Conservation (phyloP, 768 basidiomycete species). For the Suillus sp. region DNA sequence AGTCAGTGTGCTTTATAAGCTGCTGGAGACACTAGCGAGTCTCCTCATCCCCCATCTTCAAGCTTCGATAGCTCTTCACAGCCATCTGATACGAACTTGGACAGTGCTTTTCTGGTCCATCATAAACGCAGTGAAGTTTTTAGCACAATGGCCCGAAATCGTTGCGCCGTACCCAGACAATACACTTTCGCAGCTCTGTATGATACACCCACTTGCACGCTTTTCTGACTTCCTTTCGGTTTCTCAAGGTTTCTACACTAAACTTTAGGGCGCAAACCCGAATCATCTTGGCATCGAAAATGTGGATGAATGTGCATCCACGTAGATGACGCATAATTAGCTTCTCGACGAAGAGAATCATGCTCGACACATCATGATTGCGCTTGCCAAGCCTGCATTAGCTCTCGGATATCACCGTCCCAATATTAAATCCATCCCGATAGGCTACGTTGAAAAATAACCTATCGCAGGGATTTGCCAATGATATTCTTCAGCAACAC, state of each 20-base stretch:
- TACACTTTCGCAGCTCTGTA: background rate
- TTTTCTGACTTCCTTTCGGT: background rate
- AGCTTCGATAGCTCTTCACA: too few species aligned
- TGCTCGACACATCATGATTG: conserved; percentile 67
- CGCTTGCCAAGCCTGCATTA: conserved; percentile 52
- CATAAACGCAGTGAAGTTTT: background rate
- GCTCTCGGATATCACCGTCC: conserved; percentile 50
- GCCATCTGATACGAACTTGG: too few species aligned
- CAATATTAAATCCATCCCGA: conserved; percentile 45
- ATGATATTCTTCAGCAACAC: conserved; percentile 33
- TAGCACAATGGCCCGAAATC: background rate
- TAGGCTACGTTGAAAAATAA: conserved; percentile 39
- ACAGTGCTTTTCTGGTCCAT: too few species aligned
- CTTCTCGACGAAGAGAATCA: conserved; percentile 39
- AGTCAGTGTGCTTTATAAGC: too few species aligned
- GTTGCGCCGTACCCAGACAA: background rate
- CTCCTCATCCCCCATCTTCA: too few species aligned
- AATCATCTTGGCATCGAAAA: conserved; percentile 36
- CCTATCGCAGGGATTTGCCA: conserved; percentile 27
- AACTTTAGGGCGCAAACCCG: background rate
- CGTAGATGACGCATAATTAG: conserved; percentile 29
- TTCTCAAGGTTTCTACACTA: background rate
- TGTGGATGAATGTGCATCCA: conserved; percentile 38
- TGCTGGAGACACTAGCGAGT: too few species aligned
- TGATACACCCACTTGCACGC: background rate